phyloP scores from a whole-genome alignment of 1,284 basidiomycete species.

The Boletus sp. region DNA sequence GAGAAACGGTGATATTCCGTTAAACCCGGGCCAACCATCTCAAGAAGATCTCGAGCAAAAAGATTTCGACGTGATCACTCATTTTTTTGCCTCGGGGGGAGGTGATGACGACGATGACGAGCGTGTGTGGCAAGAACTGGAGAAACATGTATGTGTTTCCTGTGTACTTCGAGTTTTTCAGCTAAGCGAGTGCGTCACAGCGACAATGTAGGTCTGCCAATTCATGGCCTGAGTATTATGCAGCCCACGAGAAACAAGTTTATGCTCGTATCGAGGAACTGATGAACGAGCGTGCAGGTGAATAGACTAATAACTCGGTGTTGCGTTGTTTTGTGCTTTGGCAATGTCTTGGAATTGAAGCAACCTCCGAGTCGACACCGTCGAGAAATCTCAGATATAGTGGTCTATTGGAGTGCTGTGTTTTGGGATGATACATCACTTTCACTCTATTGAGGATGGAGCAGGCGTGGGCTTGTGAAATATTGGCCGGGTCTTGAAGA shows the following conservation, averaged over 20 bases:
- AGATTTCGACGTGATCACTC: conserved; percentile 47
- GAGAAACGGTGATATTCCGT: background rate
- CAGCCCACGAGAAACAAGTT: conserved; percentile 41
- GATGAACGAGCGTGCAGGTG: conserved; percentile 16
- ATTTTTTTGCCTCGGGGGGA: conserved; percentile 49
- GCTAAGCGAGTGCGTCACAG: conserved; percentile 32
- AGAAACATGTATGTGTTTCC: conserved; percentile 34
- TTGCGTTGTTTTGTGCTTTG: conserved; percentile 1
- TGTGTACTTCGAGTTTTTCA: background rate
- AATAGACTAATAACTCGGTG: conserved; percentile 2
- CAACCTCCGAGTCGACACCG: background rate
- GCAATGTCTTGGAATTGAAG: conserved; percentile 1
- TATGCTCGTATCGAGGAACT: conserved; percentile 34
- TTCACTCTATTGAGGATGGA: conserved; percentile 25
- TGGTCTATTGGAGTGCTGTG: conserved; percentile 17
- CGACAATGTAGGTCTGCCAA: conserved; percentile 41
- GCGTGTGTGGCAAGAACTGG: conserved; percentile 43
- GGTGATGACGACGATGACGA: conserved; percentile 44
- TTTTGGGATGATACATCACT: conserved; percentile 8
- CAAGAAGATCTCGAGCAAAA: conserved; percentile 22
- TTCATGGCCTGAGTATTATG: conserved; percentile 58
- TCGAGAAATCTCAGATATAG: background rate
- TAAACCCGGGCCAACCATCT: background rate
- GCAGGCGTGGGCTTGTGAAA: conserved; percentile 34
- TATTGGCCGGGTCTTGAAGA: conserved; percentile 59